Evolutionary conservation across 2,329 filamentous ascomycete genomes (phyloP).

Genomic region (Cladobotryum protrusum): DNA sequence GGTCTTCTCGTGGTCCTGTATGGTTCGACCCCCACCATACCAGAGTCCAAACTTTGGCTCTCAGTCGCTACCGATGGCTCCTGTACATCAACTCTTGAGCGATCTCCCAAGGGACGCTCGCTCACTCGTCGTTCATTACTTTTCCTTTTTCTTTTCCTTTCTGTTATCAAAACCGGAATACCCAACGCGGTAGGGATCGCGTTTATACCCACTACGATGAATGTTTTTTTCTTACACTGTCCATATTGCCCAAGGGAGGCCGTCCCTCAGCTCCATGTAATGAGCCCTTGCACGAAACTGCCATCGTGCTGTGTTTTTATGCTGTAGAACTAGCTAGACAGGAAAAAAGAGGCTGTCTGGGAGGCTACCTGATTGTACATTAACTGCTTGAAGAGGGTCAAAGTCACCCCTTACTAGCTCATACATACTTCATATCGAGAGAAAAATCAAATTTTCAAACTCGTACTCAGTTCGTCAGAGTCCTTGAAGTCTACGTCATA

Average conservation of each 20-base stretch:
- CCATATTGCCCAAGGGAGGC: conserved; percentile 14
- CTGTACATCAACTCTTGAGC: conserved; percentile 19
- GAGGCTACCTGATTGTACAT: conserved; percentile 16
- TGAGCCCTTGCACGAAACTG: conserved; percentile 10
- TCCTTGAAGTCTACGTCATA: too few species aligned
- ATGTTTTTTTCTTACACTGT: conserved; percentile 13
- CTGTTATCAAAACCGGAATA: conserved; percentile 10
- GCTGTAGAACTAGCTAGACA: conserved; percentile 16
- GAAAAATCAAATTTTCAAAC: neutral
- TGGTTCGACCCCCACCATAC: neutral
- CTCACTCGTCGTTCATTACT: conserved; percentile 10
- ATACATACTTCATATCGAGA: conserved; percentile 9
- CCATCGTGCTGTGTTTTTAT: conserved; percentile 14
- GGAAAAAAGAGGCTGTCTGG: conserved; percentile 8
- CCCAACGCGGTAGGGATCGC: conserved; percentile 8
- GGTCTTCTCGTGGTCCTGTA: neutral
- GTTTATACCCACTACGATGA: conserved; percentile 22
- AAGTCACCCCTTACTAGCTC: conserved; percentile 4
- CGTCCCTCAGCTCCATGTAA: conserved; percentile 13
- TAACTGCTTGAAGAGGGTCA: conserved; percentile 6
- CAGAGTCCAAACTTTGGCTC: neutral
- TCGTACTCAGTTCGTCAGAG: too few species aligned
- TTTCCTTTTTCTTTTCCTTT: conserved; percentile 9
- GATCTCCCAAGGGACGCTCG: conserved; percentile 13
- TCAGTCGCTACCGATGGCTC: conserved; percentile 5